Conservation (phyloP, 805 yeast genomes). For the Starmerella apis region DNA sequence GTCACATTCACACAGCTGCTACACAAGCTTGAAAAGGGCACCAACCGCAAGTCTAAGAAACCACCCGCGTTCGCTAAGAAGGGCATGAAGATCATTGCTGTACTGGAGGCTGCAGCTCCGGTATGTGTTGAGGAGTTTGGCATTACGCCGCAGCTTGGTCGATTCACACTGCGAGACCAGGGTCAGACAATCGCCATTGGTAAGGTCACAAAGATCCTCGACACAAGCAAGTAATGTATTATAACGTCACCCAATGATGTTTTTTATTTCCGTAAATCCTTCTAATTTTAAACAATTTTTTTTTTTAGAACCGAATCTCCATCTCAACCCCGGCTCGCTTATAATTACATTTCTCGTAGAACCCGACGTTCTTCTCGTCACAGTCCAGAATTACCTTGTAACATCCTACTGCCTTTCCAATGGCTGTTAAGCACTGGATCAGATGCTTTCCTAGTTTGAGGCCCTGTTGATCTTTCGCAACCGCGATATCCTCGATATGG, state of each 20-base stretch:
- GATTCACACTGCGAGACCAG: constrained; percentile 97
- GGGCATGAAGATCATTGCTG: constrained; percentile 97
- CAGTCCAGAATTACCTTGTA: constrained; percentile 89
- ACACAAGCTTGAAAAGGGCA: constrained; percentile 92
- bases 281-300: background rate
- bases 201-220: constrained; percentile 77
- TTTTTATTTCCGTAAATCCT: background rate
- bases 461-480: constrained; percentile 66
- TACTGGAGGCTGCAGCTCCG: constrained; percentile 72
- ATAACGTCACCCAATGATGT: background rate
- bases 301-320: constrained; percentile 21
- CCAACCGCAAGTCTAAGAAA: constrained; percentile 90
- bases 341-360: constrained; percentile 83
- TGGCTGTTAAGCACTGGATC: constrained; percentile 48
- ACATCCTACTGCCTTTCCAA: constrained; percentile 56
- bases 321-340: constrained; percentile 37
- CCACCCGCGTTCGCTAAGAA: constrained; percentile 97
- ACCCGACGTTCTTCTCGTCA: constrained; percentile 65
- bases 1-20: constrained; percentile 69
- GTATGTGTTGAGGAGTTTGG: constrained; percentile 88
- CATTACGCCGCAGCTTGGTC: constrained; percentile 91
- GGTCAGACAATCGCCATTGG: constrained; percentile 98
- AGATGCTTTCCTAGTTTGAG: constrained; percentile 61
- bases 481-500: constrained; percentile 91
- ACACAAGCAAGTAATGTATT: constrained; percentile 17